Base-by-base conservation (phyloP, 2,329 filamentous ascomycete species). In the Trichoderma citrinoviride region DNA sequence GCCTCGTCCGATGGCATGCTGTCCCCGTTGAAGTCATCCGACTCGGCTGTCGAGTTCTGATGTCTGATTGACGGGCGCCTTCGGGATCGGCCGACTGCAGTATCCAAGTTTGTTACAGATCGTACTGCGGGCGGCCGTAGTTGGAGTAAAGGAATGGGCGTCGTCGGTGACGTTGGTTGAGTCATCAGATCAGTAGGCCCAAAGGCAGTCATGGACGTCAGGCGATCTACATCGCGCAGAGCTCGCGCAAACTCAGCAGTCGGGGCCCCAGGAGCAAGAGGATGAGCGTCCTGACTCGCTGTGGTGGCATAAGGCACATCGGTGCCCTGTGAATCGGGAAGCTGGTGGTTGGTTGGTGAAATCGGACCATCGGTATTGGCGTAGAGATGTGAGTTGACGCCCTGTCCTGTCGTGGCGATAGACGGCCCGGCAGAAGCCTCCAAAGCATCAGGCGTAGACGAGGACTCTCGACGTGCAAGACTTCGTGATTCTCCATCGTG, bases 111-210 rank as follows among this genome's bases (percentile, higher is more conserved):
- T 52, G 83, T 85, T 21, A 78, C 82, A 27, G 82, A 82, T 67
- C 79, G 85, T 66, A 82, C 81, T 10, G 83, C 83, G 6, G 85
- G 83, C 41, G 86, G 85, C 17, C 77, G 74, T 58, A 77, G 71
- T 78, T 89, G 88, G 27, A 87, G 81, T 1, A 89, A 87, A 53
- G 89, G 89, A 50, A 90, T 83, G 15, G 93, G 93, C 0, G 93
- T 96, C 7, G 92, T 95, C 1, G 93, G 93, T 14, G 93, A 97
- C 65, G 93, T 91, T 8, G 95, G 95, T 74, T 96, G 93, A n/a
- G 94, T 97, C 47, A 85, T 85, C 61, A 93, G 79, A 61, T 90
- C 89, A 12, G 85, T 82, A 68, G 90, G 85, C 61, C 89, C 81
- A 46, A 89, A 85, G 7, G 90, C 86, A 50, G 89, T 82, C 88